phyloP scores from a whole-genome alignment of 2,329 filamentous ascomycete genomes.

The Intubia oerlemansii region DNA sequence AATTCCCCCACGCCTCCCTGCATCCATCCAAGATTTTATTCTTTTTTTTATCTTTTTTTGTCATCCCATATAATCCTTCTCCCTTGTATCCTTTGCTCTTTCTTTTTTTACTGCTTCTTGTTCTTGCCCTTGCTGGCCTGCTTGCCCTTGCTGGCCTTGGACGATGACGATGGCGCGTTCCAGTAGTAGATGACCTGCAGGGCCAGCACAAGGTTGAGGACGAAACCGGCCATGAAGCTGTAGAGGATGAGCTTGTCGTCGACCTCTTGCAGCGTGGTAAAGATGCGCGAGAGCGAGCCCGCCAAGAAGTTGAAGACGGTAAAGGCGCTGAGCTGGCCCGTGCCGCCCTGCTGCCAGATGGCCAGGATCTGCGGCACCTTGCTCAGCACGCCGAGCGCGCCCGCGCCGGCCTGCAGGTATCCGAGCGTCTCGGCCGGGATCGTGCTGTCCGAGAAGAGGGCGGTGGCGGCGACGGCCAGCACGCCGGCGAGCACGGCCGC shows the following conservation, averaged over 20 bases:
- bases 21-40: too few relatives aligned
- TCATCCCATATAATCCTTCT: too few relatives aligned
- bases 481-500: slow-evolving; percentile 63
- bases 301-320: slow-evolving; percentile 96
- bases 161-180: slow-evolving; percentile 31
- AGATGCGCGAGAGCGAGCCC: slow-evolving; percentile 84
- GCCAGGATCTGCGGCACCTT: slow-evolving; percentile 87
- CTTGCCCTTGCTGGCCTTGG: slow-evolving; percentile 12
- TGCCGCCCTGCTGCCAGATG: slow-evolving; percentile 68
- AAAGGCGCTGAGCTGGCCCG: slow-evolving; percentile 90
- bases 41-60: too few relatives aligned
- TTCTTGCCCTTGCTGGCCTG: slow-evolving; percentile 1
- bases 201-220: slow-evolving; percentile 72
- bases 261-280: slow-evolving; percentile 93
- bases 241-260: slow-evolving; percentile 93
- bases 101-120: too few relatives aligned
- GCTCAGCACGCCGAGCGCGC: slow-evolving; percentile 62
- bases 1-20: too few relatives aligned
- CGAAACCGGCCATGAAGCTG: slow-evolving; percentile 77
- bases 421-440: slow-evolving; percentile 48
- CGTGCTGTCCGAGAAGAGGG: slow-evolving; percentile 41
- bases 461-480: slow-evolving; percentile 45
- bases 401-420: slow-evolving; percentile 68
- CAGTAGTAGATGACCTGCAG: slow-evolving; percentile 92
- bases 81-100: neutral